Base-by-base conservation (phyloP, 495 filamentous ascomycete genomes). In the Daldinia concentrica region DNA sequence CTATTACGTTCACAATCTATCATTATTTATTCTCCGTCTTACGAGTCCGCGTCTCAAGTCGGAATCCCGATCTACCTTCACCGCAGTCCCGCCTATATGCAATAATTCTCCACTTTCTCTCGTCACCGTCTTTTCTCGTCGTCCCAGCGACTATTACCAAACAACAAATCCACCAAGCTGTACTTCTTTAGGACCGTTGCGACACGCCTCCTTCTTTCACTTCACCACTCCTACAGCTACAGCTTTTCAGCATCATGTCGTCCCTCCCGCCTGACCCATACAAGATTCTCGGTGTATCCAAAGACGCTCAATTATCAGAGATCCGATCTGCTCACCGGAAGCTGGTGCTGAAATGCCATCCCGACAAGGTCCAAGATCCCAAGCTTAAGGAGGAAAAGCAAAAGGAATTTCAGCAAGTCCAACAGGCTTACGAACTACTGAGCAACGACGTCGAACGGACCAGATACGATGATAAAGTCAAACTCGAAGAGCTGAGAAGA, bases 381-480 rank as follows among this genome's bases (percentile, higher is more conserved):
- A 86, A 90, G 71, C 84, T 90, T 29, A 85, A 83, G 75, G 80
- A 79, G 22, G 81, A 86, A 69, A 95, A 94, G 76, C 86, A 89
- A 63, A 89, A 92, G 63, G 88, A 97, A 81, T 99, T 98, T 78
- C 93, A 98, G 79, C 90, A 90, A 79, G 93, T 98, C 34, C 95
- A 98, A 79, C 87, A 94, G 69, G 93, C 95, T 52, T 99, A 96
- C 78, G 95, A 98, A 80, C 83, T 96, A 14, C 87, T 99, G 50
- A 93, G 89, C 75, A 92, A 98, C 77, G 91, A 94, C 29, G 82
- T 81, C 3, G 87, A 88, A 66, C 85, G 93, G 69, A 72, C 82
- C 58, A 88, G 87, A 64, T 96, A 97, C 80, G 93, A 99, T 79
- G 88, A 92, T 32, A 86, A 90, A 76, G 84, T 91, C 41, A 86